Evolutionary conservation across 2,329 filamentous ascomycete genomes (phyloP), one percentile per base, ranked within the genome.

Genomic region (Aureobasidium sp.): DNA sequence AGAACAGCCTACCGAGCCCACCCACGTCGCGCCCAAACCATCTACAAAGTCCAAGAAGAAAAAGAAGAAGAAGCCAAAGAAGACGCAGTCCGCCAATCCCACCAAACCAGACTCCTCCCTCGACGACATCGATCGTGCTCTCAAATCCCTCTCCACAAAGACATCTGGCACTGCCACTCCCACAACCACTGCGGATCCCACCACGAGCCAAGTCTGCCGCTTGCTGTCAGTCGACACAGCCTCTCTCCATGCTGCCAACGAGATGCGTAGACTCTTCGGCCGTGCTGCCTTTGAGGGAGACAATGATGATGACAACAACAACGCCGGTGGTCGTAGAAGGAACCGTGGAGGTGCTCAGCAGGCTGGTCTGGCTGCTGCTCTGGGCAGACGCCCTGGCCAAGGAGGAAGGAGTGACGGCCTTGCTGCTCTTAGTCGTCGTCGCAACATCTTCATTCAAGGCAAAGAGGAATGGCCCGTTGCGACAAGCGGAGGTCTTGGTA

Each of bases 401-500:
- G 77, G 77, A 4, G 79, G 78, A 14, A 77, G 80, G 21, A 77
- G 78, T 1, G 79, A 81, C 60, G 83, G 80, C 60, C 75, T 93
- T 48, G 80, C 83, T 1, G 84, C 88, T 49, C 75, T 89, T 27
- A 83, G 85, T 17, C 74, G 88, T 25, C 80, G 87, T 39, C 80
- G 85, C 30, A 96, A 95, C 63, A 78, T 88, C 11, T 91, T 95
- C 64, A 82, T 95, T 56, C 86, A 90, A 60, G 88, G 88, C 42
- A 90, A 89, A 63, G 88, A 93, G 58, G 82, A 87, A 47, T 96
- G 90, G 90, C 90, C 90, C 3, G 77, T 81, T 27, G 83, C 84
- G 48, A 81, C 88, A 1, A 84, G 86, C 29, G 88, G 86, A 14
- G 93, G 93, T 0, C 74, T 98, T 53, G 84, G 83, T 7, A 95